These are phyloP conservation scores for Oenanthe sinensis DNA, from an alignment of 129 eudicot genomes.

Conservation along the genomic window DNA sequence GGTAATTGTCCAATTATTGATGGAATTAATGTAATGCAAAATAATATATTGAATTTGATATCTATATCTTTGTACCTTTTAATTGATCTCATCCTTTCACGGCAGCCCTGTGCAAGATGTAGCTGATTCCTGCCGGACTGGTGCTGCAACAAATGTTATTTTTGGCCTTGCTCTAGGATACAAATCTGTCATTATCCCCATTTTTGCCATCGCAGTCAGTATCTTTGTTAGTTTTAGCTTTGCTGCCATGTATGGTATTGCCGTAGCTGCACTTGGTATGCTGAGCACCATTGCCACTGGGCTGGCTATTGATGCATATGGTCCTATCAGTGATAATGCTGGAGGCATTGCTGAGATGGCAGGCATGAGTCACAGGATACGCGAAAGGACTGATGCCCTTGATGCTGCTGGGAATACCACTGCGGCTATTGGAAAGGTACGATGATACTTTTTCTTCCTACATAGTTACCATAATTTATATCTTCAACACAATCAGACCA, in stretches of 20 bases:
- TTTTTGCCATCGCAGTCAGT: constrained; percentile 70
- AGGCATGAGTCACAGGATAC: constrained; percentile 86
- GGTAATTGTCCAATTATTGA: constrained; percentile 18
- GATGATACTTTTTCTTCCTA: not conserved
- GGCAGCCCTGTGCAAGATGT: constrained; percentile 87
- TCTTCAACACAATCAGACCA: not conserved
- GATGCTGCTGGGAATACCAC: constrained; percentile 95
- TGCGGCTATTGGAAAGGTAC: constrained; percentile 87
- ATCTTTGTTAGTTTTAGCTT: constrained; percentile 72
- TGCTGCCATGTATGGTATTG: constrained; percentile 88
- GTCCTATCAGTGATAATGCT: constrained; percentile 87
- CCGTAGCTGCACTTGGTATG: constrained; percentile 85
- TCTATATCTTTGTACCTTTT: not conserved
- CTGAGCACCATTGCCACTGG: constrained; percentile 89
- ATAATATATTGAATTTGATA: not conserved
- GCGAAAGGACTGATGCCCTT: constrained; percentile 86
- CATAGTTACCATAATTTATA: not conserved
- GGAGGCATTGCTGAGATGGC: constrained; percentile 98
- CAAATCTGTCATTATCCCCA: constrained; percentile 87
- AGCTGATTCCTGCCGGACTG: constrained; percentile 86
- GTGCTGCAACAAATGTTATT: constrained; percentile 86
- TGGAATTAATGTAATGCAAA: not conserved
- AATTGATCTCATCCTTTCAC: not conserved
- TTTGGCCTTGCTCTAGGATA: constrained; percentile 88
- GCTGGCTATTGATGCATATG: constrained; percentile 85